phyloP scores from a whole-genome alignment of 176 grass and related monocot genomes.

The Juncus effusus region DNA sequence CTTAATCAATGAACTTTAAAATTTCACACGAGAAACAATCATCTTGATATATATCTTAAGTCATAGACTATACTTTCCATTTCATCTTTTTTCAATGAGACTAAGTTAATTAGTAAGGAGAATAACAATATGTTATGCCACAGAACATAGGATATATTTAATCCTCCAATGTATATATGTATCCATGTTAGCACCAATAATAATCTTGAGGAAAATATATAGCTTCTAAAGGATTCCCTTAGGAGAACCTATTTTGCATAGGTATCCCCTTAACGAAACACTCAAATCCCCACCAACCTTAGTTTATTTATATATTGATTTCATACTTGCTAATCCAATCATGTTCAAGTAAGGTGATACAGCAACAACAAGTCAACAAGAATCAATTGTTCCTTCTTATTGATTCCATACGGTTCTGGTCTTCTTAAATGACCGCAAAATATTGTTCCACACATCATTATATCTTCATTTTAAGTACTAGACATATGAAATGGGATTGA shows the following conservation, averaged over 20 bases:
- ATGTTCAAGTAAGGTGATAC: not conserved
- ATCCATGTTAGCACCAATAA: constrained; percentile 31
- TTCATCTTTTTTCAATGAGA: no score
- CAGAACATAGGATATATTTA: not conserved
- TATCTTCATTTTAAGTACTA: no score
- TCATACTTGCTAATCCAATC: constrained; percentile 27
- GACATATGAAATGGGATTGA: no score
- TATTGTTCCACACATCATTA: no score
- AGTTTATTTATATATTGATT: constrained; percentile 20
- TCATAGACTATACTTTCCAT: no score
- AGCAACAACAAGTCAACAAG: constrained; percentile 24
- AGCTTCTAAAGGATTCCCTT: constrained; percentile 34
- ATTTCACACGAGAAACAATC: no score
- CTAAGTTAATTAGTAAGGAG: not conserved
- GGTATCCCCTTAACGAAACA: constrained; percentile 18
- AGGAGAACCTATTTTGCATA: constrained; percentile 23
- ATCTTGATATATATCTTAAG: no score
- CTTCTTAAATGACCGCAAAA: no score
- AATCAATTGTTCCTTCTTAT: no score
- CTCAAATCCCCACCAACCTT: constrained; percentile 21
- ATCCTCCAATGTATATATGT: not conserved
- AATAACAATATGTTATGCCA: not conserved
- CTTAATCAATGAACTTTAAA: no score
- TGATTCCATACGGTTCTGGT: no score
- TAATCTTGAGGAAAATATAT: constrained; percentile 20